Evolutionary conservation across 257 asterid genomes (phyloP).

Genomic region (Knoxia roxburghii): DNA sequence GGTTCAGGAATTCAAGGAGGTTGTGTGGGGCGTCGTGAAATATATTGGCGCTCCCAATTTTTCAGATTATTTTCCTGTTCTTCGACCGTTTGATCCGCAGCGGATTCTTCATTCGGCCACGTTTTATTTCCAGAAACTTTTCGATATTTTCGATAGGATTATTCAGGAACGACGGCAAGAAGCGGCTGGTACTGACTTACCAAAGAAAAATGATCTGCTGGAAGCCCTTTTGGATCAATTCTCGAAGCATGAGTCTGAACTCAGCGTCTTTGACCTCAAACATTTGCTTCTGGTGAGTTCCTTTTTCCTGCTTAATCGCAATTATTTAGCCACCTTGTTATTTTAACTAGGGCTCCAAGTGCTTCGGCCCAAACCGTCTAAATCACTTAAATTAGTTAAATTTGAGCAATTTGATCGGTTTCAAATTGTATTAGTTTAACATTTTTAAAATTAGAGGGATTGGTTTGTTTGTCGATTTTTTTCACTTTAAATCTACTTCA

Average conservation of each 20-base stretch:
- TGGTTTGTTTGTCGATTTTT: too few relatives aligned
- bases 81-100: constrained; percentile 17
- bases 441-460: too few relatives aligned
- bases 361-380: too few relatives aligned
- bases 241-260: constrained; percentile 2
- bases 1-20: constrained; percentile 17
- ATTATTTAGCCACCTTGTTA: too few relatives aligned
- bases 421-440: too few relatives aligned
- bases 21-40: constrained; percentile 9
- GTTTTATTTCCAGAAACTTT: neutral
- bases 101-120: neutral
- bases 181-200: neutral
- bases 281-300: neutral
- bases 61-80: constrained; percentile 20
- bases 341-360: too few relatives aligned
- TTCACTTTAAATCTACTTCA: too few relatives aligned
- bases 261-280: neutral
- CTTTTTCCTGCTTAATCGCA: neutral
- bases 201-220: constrained; percentile 20
- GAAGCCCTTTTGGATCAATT: constrained; percentile 27
- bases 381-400: too few relatives aligned
- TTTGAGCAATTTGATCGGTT: too few relatives aligned
- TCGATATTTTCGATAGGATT: constrained; percentile 17
- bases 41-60: neutral
- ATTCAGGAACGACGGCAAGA: constrained; percentile 13